Conservation (phyloP, 306 rosid genomes). For the Abrus precatorius region DNA sequence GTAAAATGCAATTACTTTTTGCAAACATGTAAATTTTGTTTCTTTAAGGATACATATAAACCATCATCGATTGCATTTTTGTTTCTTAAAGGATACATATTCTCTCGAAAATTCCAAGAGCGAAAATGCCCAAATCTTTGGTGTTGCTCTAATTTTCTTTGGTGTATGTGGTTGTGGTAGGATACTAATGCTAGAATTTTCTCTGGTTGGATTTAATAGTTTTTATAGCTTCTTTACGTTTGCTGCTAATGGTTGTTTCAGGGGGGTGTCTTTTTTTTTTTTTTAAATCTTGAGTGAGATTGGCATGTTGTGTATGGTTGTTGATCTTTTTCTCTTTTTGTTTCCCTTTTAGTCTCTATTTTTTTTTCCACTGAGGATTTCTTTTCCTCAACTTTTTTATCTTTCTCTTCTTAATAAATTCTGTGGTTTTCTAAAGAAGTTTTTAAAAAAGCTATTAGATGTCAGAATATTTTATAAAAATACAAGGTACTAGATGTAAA, state of each 20-base stretch:
- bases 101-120: too few relatives aligned
- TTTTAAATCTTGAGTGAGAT: neutral
- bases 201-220: neutral
- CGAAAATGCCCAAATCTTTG: too few relatives aligned
- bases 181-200: neutral
- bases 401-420: neutral
- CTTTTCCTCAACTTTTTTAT: neutral
- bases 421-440: neutral
- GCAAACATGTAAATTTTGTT: too few relatives aligned
- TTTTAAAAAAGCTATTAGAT: neutral
- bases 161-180: too few relatives aligned
- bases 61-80: too few relatives aligned
- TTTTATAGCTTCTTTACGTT: neutral
- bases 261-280: neutral
- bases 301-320: neutral
- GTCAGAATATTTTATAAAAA: neutral
- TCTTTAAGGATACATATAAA: too few relatives aligned
- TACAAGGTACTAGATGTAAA: constrained; percentile 26
- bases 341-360: neutral
- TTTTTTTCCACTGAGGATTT: neutral
- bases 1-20: too few relatives aligned
- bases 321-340: neutral
- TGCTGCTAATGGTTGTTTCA: neutral
- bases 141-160: too few relatives aligned
- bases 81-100: too few relatives aligned